Evolutionary conservation across 345 rosid genomes (phyloP).

Genomic region (Cardamine chenopodiifolia): DNA sequence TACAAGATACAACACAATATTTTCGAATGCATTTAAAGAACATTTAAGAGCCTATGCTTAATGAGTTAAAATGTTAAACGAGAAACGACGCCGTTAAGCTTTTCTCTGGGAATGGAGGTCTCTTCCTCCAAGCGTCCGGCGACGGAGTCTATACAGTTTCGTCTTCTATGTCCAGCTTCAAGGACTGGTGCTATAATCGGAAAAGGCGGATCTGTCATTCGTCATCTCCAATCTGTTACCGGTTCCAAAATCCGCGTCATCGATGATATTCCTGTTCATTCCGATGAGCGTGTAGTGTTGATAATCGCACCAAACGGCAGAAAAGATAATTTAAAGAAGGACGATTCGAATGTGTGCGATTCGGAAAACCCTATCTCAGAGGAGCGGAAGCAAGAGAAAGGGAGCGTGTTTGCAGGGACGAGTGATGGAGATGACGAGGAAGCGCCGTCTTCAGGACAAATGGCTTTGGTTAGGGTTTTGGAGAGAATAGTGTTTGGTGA

Average conservation of each 20-base stretch:
- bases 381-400: conserved; percentile 33
- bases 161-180: conserved; percentile 46
- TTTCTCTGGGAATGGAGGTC: conserved; percentile 27
- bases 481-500: conserved; percentile 65
- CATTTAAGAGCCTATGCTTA: background rate
- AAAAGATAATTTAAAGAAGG: conserved; percentile 21
- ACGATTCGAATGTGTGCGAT: conserved; percentile 4
- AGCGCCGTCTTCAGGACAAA: conserved; percentile 53
- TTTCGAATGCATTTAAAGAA: too few relatives aligned
- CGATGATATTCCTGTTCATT: conserved; percentile 49
- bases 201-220: conserved; percentile 50
- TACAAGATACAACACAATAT: too few relatives aligned
- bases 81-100: conserved; percentile 27
- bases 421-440: conserved; percentile 29
- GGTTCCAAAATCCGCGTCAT: conserved; percentile 52
- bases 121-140: conserved; percentile 40
- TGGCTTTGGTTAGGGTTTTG: conserved; percentile 61
- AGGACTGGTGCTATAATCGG: conserved; percentile 50
- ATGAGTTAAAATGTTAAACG: background rate
- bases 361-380: conserved; percentile 27
- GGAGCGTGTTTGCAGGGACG: conserved; percentile 15
- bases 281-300: conserved; percentile 50
- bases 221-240: conserved; percentile 49
- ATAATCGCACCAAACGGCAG: conserved; percentile 34
- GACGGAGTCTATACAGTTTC: conserved; percentile 44